phyloP scores from a whole-genome alignment of 805 yeast species.

The Alloascoidea hylecoeti region DNA sequence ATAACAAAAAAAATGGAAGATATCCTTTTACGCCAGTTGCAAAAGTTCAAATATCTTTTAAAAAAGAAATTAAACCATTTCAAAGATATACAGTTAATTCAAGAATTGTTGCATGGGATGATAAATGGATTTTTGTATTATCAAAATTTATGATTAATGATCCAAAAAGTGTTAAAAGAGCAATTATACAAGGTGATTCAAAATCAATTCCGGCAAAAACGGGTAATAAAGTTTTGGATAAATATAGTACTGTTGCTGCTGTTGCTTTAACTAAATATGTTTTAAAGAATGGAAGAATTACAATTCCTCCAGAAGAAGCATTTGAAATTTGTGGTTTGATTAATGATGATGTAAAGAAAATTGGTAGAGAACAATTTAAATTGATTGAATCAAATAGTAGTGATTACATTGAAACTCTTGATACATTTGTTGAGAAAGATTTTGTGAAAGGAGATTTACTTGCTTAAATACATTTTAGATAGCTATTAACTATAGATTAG shows the following conservation, averaged over 20 bases:
- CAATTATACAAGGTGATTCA: too few species aligned
- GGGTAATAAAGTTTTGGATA: neutral
- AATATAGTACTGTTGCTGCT: conserved; percentile 29
- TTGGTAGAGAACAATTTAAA: neutral
- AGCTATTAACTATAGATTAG: too few species aligned
- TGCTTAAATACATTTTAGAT: too few species aligned
- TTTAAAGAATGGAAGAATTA: conserved; percentile 62
- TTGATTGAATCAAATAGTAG: too few species aligned
- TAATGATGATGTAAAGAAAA: conserved; percentile 31
- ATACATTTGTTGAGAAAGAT: too few species aligned
- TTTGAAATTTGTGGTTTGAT: conserved; percentile 40
- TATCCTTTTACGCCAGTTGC: conserved; percentile 70
- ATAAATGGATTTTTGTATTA: conserved; percentile 69
- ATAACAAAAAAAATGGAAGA: conserved; percentile 20
- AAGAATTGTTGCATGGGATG: conserved; percentile 68
- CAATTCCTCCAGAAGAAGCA: conserved; percentile 53
- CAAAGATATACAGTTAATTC: conserved; percentile 39
- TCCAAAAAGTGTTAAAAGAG: conserved; percentile 14
- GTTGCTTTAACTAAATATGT: conserved; percentile 68
- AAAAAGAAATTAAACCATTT: conserved; percentile 62
- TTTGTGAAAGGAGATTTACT: too few species aligned
- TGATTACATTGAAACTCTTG: too few species aligned
- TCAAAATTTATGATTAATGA: conserved; percentile 38
- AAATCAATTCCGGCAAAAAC: neutral
- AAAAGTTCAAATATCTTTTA: conserved; percentile 49